Evolutionary conservation across 148 eudicot genomes (phyloP), one percentile per base, ranked within the genome.

Genomic region (Rhododendron ferrugineum): DNA sequence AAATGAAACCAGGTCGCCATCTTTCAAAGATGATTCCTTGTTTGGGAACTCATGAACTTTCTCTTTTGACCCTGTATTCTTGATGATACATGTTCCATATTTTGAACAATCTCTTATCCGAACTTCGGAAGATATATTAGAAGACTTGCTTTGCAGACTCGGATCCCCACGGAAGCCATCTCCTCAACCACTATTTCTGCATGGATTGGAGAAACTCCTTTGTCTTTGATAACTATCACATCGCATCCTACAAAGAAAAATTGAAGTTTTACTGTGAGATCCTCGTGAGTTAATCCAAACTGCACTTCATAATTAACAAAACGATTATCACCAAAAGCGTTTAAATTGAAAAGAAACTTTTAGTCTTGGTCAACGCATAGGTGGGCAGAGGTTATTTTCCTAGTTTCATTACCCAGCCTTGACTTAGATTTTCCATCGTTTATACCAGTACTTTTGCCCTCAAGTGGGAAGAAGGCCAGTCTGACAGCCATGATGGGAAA

Each of bases 171-270:
- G 81, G 90, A 90, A 79, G 88, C 83, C 98, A 97, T 90, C 74
- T 81, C 91, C 86, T 94, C 98, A 78, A 97, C 89, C 81, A 93
- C 52, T 79, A 97, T 90, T 90, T 97, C 98, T 22, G 98, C 94
- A 90, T 97, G 99, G 76, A 97, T 78, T 85, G 98, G 93, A 85
- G 99, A 97, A 82, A 94, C 94, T 26, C 98, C 98, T 88, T 95
- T 97, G 84, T 97, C 99, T 88, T 90, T 97, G 62, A 82, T 86
- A 52, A 93, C 87, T 50, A 90, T 97, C 75, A 97, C 88, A 88
- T 97, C 99, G 85, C 98, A 97, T 66, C 98, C 99, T 96, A 88
- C 56, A 88, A 86, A 81, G 52, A 81, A 78, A 28, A 73, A 66
- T 76, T 14, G 7, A 70, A 83, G 42, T 37, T 74, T 28, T 40